These are phyloP conservation scores for Quercus tomentella DNA, from an alignment of 331 rosid genomes.

Conservation along the genomic window DNA sequence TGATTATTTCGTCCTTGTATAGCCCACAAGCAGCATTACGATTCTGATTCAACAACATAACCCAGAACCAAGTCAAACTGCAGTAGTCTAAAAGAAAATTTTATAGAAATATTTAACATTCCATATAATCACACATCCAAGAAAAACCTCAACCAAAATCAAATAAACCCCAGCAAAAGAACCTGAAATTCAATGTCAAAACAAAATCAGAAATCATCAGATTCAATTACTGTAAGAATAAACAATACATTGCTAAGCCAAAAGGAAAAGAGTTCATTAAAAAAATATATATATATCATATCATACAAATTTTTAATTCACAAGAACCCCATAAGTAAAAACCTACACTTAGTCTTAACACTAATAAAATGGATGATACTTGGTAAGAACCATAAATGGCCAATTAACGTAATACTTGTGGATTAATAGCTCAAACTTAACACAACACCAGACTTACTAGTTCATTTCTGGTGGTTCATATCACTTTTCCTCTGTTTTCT, in stretches of 20 bases:
- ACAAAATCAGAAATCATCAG: background rate
- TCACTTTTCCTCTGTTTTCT: background rate
- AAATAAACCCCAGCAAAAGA: background rate
- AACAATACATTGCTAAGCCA: no score
- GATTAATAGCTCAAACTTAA: background rate
- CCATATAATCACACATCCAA: background rate
- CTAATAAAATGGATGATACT: background rate
- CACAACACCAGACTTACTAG: background rate
- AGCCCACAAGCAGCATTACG: slow-evolving; percentile 79
- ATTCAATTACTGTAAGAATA: background rate
- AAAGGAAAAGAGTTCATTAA: background rate
- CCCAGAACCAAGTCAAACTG: slow-evolving; percentile 33
- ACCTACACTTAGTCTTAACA: background rate
- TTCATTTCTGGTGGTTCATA: background rate
- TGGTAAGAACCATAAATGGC: background rate
- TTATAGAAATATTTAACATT: slow-evolving; percentile 1
- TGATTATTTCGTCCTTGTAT: slow-evolving; percentile 65
- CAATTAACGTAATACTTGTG: background rate
- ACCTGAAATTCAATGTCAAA: background rate
- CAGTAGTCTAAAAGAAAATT: slow-evolving; percentile 14
- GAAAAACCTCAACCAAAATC: background rate
- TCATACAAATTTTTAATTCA: background rate
- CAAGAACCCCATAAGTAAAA: background rate
- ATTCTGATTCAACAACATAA: slow-evolving; percentile 64
- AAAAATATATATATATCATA: background rate